Evolutionary conservation across 257 asterid species (phyloP).

Genomic region (Penstemon newberryi): DNA sequence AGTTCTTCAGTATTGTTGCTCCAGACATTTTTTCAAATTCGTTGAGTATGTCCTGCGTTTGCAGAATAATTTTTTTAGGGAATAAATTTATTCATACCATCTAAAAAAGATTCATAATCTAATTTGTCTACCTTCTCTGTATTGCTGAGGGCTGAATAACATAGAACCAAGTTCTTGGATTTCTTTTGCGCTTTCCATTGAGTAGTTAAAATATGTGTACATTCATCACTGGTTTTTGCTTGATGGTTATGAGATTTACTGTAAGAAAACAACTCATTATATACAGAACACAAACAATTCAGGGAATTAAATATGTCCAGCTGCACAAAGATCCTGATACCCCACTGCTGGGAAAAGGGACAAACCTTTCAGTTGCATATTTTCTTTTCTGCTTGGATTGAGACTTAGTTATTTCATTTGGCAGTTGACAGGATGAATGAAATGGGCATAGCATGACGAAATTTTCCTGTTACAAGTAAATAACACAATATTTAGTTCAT

Average conservation of each 20-base stretch:
- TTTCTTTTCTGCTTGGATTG: conserved; percentile 44
- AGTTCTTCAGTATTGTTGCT: conserved; percentile 60
- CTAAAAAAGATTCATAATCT: not conserved
- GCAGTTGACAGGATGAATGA: conserved; percentile 66
- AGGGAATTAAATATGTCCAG: conserved; percentile 1
- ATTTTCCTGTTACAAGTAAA: conserved; percentile 58
- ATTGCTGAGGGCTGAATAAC: conserved; percentile 74
- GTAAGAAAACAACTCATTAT: conserved; percentile 9
- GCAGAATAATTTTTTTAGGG: too few species aligned
- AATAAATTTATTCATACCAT: not conserved
- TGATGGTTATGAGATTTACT: conserved; percentile 43
- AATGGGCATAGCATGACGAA: conserved; percentile 86
- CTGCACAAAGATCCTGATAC: conserved; percentile 9
- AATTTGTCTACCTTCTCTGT: conserved; percentile 55
- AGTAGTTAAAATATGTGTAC: conserved; percentile 28
- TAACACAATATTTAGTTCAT: conserved; percentile 3
- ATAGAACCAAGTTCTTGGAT: conserved; percentile 55
- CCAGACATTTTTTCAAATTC: conserved; percentile 55
- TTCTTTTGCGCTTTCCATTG: conserved; percentile 54
- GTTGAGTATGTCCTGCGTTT: conserved; percentile 57
- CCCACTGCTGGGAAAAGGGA: not conserved
- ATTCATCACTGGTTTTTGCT: conserved; percentile 34
- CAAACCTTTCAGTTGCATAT: conserved; percentile 46
- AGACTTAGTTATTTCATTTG: conserved; percentile 49
- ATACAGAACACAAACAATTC: not conserved